Percentiles rank a stretch among this genome's conserved stretches.
Evolutionary conservation across 2,329 filamentous ascomycete species (phyloP).

Genomic region (Lojkania enalia): DNA sequence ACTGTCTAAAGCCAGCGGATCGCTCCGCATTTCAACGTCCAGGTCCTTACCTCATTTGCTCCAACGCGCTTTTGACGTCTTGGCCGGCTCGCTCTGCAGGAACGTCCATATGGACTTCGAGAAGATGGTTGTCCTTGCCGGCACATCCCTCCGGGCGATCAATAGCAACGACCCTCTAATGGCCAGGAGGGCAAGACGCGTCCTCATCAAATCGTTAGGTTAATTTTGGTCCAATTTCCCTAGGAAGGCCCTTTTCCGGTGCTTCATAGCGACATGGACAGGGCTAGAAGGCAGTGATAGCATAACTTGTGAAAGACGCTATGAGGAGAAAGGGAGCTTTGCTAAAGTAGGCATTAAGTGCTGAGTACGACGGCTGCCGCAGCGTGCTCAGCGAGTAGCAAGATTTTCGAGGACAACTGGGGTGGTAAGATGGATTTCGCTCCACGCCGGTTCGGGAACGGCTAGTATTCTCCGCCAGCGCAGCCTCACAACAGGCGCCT

Average conservation of each 20-base stretch:
- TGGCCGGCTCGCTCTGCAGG: conserved; percentile 26
- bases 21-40: conserved; percentile 34
- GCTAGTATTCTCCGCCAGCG: conserved; percentile 25
- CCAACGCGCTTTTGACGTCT: conserved; percentile 20
- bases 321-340: conserved; percentile 14
- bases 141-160: conserved; percentile 26
- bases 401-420: conserved; percentile 17
- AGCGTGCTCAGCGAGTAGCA: conserved; percentile 15
- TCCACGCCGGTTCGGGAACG: conserved; percentile 25
- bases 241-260: conserved; percentile 25
- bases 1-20: conserved; percentile 31
- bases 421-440: conserved; percentile 14
- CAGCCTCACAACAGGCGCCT: conserved; percentile 17
- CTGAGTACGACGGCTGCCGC: conserved; percentile 11
- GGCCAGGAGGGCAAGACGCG: conserved; percentile 8
- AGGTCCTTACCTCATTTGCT: conserved; percentile 28
- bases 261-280: conserved; percentile 13
- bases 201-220: conserved; percentile 12
- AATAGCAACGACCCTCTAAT: conserved; percentile 17
- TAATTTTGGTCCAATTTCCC: conserved; percentile 20
- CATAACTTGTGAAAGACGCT: conserved; percentile 28
- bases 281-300: conserved; percentile 16
- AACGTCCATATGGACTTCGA: conserved; percentile 22
- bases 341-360: conserved; percentile 10
- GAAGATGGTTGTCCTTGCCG: conserved; percentile 18